Base-by-base conservation (phyloP, 2,329 filamentous ascomycete species). In the Cercospora zeae-maydis region DNA sequence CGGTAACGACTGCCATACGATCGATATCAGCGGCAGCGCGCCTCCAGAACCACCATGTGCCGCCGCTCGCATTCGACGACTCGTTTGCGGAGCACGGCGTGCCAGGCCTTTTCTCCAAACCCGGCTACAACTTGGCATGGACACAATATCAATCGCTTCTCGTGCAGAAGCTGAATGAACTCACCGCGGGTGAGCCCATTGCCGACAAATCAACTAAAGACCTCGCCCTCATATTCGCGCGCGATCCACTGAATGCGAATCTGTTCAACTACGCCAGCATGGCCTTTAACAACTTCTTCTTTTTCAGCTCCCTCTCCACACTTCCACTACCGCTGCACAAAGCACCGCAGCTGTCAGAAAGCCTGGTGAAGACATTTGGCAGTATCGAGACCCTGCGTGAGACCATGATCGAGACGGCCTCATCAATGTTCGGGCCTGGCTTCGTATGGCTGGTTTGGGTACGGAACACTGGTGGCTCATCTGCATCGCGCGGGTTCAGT, bases 241-340 rank as follows among this genome's bases (percentile, higher is more conserved):
- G 92, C 77, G 86, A 95, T 73, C 89, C 93, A 49, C 82, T 83
- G 69, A 82, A 85, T 66, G 95, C 95, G 45, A 83, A 88, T 70
- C 81, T 89, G 75, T 99, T 99, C 87, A 99, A 98, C 84, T 86
- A 96, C 77, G 95, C 95, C 77, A 96, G 91, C 71, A 96, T 96
- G 90, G 91, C 92, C 61, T 89, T 91, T 83, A 98, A 98, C 85
- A 97, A 87, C 77, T 84, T 87, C 75, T 89, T 92, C 82, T 93
- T 92, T 85, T 93, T 93, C 83, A 76, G 84, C 69, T 63, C 64
- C 62, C 70, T 71, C 63, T 66, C 66, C 30, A 67, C 64, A 21
- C 27, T 54, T 9, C 58, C 65, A 4, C 52, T 59, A 21, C 37
- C 78, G 72, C 75, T 79, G 66, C 75, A 83, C 74, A 88, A 90